A percentile compares a stretch with the other conserved stretches of the same genome.
Conservation (phyloP, 2,329 filamentous ascomycete species). For the Fusarium clavum region DNA sequence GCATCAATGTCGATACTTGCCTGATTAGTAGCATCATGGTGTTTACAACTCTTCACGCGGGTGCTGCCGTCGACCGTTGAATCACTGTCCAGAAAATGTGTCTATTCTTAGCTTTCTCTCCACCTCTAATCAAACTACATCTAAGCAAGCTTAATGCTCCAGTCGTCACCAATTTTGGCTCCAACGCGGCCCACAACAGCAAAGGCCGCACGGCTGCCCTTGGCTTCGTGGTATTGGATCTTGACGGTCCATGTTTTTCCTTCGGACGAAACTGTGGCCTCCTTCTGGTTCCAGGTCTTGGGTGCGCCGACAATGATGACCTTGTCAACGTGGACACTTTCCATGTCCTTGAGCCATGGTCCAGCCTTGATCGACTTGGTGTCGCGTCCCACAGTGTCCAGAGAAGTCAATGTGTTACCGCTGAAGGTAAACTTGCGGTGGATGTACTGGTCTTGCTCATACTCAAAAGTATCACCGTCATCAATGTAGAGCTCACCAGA, state of each 20-base stretch:
- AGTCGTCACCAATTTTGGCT: slow-evolving; percentile 65
- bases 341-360: slow-evolving; percentile 83
- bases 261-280: slow-evolving; percentile 66
- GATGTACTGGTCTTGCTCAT: slow-evolving; percentile 86
- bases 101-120: slow-evolving; percentile 39
- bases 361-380: slow-evolving; percentile 68
- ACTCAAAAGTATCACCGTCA: slow-evolving; percentile 93
- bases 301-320: slow-evolving; percentile 86
- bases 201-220: slow-evolving; percentile 61
- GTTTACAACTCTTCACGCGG: slow-evolving; percentile 8
- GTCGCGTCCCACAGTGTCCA: slow-evolving; percentile 70
- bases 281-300: slow-evolving; percentile 73
- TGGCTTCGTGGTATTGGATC: slow-evolving; percentile 68
- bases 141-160: slow-evolving; percentile 57
- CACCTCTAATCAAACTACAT: slow-evolving; percentile 36
- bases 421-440: slow-evolving; percentile 81
- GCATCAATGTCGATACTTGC: slow-evolving; percentile 39
- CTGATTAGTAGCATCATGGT: slow-evolving; percentile 8
- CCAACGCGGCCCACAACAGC: slow-evolving; percentile 65
- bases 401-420: slow-evolving; percentile 71
- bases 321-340: slow-evolving; percentile 82
- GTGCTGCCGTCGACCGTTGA: slow-evolving; percentile 22
- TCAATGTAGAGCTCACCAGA: slow-evolving; percentile 89
- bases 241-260: slow-evolving; percentile 67
- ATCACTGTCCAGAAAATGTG: slow-evolving; percentile 7